Percentiles rank a stretch among this genome's conserved stretches.
Evolutionary conservation across 148 eudicot species (phyloP).

Genomic region (Fallopia convolvulus): DNA sequence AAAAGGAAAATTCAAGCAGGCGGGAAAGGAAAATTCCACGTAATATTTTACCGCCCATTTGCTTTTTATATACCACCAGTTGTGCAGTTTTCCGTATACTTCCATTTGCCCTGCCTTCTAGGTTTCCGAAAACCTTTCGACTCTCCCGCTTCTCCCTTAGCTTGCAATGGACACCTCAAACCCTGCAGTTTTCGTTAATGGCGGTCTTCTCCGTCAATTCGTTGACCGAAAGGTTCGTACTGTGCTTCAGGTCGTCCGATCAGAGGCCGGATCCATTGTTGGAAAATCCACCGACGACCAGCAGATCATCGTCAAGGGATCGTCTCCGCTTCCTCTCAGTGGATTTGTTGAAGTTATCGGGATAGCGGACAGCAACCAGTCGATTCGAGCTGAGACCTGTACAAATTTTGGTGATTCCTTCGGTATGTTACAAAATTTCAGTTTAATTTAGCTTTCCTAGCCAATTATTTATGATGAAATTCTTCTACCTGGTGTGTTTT

Average conservation of each 20-base stretch:
- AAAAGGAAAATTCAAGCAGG: background rate
- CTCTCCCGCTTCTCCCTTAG: background rate
- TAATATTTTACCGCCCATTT: background rate
- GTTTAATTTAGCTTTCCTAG: background rate
- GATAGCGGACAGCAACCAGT: slow-evolving; percentile 65
- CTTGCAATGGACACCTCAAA: slow-evolving; percentile 76
- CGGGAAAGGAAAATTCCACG: slow-evolving; percentile 4
- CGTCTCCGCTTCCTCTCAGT: slow-evolving; percentile 38
- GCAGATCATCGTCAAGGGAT: slow-evolving; percentile 63
- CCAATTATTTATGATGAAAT: background rate
- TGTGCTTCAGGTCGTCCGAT: slow-evolving; percentile 63
- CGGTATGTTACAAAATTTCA: slow-evolving; percentile 24
- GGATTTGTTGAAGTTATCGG: slow-evolving; percentile 90
- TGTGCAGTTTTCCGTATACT: background rate
- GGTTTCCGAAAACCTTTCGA: background rate
- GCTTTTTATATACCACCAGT: background rate
- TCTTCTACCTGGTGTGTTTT: background rate
- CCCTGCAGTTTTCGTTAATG: slow-evolving; percentile 80
- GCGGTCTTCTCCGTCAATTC: slow-evolving; percentile 51
- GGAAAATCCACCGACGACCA: slow-evolving; percentile 82
- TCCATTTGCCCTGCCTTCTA: background rate
- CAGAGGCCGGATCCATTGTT: slow-evolving; percentile 46
- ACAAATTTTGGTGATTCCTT: slow-evolving; percentile 72
- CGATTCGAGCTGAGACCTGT: slow-evolving; percentile 52
- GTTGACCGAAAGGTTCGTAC: slow-evolving; percentile 71